Evolutionary conservation across 306 rosid genomes (phyloP), one percentile per base, ranked within the genome.

Genomic region (Vigna hirtella): DNA sequence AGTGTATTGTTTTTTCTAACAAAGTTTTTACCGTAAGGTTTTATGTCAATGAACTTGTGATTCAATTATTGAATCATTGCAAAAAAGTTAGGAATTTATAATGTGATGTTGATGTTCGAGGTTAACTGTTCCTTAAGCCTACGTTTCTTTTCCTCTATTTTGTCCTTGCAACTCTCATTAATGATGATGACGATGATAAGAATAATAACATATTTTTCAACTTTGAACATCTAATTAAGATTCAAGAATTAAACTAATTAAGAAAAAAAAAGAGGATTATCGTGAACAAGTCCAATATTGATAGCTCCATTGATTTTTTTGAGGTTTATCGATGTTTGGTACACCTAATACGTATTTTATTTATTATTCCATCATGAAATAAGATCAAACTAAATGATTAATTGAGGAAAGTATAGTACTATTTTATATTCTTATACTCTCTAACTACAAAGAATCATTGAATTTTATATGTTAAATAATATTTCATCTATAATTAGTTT

Each of bases 311-410:
- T 28, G 4, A 59, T 28, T 1, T 17, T 8, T 58, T 59, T 13
- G 4, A 13, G 66, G 9, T 5, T 56, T 59, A 61, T 30, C 6
- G 15, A 61, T 30, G 66, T 32, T 61, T 30, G 67, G 11, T 61
- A 61, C 67, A 61, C 67, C 67, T 32, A 61, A 61, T 61, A 15
- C 67, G 2, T 61, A 30, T 61, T 59, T 61, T 45, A 2, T 45
- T 24, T 57, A 1, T 61, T 30, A 61, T 30, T 30, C 1, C 14
- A 57, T 11, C 15, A 57, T 4, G 34, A 57, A 24, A 26, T 24
- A 24, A 24, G 42, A 59, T 5, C 26, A 28, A 59, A 2, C 4
- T 24, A 59, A 13, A 28, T 59, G 0, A 59, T 12, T 59, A 59
- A 59, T 59, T 28, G 5, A 58, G 9, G 10, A 3, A 12, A 28